Percentiles rank a stretch among this genome's conserved stretches.
phyloP scores from a whole-genome alignment of 805 yeast species.

The Saccharomycopsis lassenensis region DNA sequence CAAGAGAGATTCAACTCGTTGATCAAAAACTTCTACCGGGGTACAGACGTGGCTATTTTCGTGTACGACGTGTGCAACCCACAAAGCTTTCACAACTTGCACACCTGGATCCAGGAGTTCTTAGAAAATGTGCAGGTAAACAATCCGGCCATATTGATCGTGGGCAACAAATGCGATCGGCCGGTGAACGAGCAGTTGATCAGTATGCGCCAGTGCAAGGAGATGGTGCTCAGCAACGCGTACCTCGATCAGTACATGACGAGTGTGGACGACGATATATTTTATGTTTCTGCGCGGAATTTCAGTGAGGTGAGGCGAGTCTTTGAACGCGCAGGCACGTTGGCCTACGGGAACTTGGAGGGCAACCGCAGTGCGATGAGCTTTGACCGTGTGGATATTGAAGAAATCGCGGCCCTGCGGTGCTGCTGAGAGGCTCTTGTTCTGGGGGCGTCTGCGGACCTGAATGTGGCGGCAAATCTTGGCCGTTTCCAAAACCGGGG shows the following conservation, averaged over 20 bases:
- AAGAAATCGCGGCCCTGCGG: too few species aligned
- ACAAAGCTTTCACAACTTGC: slow-evolving; percentile 36
- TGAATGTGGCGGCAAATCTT: too few species aligned
- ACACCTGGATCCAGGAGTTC: slow-evolving; percentile 36
- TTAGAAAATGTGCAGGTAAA: slow-evolving; percentile 37
- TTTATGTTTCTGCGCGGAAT: slow-evolving; percentile 14
- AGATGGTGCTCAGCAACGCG: slow-evolving; percentile 4
- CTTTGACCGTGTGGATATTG: slow-evolving; percentile 27
- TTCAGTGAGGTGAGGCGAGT: slow-evolving; percentile 23
- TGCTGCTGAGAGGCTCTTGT: too few species aligned
- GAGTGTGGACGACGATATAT: slow-evolving; percentile 13
- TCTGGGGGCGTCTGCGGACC: too few species aligned
- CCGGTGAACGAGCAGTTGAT: slow-evolving; percentile 16
- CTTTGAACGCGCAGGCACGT: slow-evolving; percentile 28
- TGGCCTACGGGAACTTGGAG: slow-evolving; percentile 24
- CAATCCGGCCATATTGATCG: slow-evolving; percentile 37
- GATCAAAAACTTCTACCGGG: slow-evolving; percentile 49
- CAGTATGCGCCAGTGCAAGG: slow-evolving; percentile 14
- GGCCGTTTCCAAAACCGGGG: too few species aligned
- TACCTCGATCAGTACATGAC: slow-evolving; percentile 13
- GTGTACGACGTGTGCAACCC: slow-evolving; percentile 45
- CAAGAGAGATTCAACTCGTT: slow-evolving; percentile 69
- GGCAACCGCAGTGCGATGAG: slow-evolving; percentile 21
- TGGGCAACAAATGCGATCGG: slow-evolving; percentile 42
- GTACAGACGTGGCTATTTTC: slow-evolving; percentile 43